Evolutionary conservation across 805 yeast genomes (phyloP).

Genomic region (Barnettozyma siamensis): DNA sequence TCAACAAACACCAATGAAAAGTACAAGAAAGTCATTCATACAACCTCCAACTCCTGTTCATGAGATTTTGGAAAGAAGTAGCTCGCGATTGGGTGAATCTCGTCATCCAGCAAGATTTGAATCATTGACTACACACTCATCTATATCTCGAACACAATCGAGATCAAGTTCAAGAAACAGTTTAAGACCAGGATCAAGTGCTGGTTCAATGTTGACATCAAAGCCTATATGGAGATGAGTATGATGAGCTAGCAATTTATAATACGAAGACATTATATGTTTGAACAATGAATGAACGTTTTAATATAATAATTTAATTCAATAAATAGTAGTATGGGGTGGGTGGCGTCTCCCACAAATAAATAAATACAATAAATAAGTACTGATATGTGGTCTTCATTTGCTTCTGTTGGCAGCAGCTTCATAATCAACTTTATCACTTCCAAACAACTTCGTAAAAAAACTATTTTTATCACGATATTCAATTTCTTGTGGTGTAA

Average conservation of each 20-base stretch:
- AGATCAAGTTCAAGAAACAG: slow-evolving; percentile 4
- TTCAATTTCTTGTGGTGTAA: slow-evolving; percentile 18
- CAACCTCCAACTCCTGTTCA: slow-evolving; percentile 26
- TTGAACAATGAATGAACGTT: no score
- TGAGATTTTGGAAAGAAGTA: slow-evolving; percentile 17
- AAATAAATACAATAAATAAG: background rate
- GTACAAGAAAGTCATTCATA: slow-evolving; percentile 15
- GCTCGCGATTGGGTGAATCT: slow-evolving; percentile 12
- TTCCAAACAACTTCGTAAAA: slow-evolving; percentile 19
- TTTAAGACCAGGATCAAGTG: slow-evolving; percentile 8
- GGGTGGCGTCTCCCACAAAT: no score
- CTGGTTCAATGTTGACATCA: slow-evolving; percentile 2
- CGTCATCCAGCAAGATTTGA: slow-evolving; percentile 3
- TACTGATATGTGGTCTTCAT: background rate
- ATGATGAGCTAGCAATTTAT: no score
- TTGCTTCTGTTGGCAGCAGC: slow-evolving; percentile 9
- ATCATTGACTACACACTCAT: background rate
- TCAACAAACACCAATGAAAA: slow-evolving; percentile 21
- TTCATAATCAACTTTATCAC: slow-evolving; percentile 21
- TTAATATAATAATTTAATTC: background rate
- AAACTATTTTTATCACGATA: slow-evolving; percentile 17
- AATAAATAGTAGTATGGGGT: background rate
- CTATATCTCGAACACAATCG: slow-evolving; percentile 1
- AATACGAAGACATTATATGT: no score
- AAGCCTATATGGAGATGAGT: slow-evolving; percentile 9